Evolutionary conservation across 1,284 basidiomycete species (phyloP), one percentile per base, ranked within the genome.

Genomic region (Meira miltonrushii): DNA sequence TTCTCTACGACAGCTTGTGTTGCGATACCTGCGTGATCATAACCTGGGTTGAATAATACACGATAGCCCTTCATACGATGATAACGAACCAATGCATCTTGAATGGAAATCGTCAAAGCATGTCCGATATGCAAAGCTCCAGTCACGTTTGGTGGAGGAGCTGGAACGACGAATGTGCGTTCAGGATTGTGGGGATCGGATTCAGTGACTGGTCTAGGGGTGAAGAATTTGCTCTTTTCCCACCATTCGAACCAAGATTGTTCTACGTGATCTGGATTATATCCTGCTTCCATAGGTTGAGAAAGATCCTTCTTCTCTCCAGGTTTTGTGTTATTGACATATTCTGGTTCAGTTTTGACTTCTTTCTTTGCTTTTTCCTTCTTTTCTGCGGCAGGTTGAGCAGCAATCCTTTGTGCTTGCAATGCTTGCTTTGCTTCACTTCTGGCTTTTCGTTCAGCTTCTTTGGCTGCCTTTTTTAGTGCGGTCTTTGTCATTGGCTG

Each of bases 241-340:
- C 95, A 98, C 95, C 95, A 98, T 72, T 94, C 91, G 77, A 96
- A 98, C 92, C 95, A 97, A 10, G 92, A 88, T 6, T 92, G 84
- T 79, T 98, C 95, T 65, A 98, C 88, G 55, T 91, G 90, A 67
- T 89, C 87, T 11, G 94, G 95, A 79, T 98, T 94, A 82, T 97
- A 99, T 4, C 89, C 89, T 37, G 84, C 83, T 11, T 88, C 84
- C 88, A 96, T 93, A 6, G 91, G 89, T 65, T 87, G 83, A 2
- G 88, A 86, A 61, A 96, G 83, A 80, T 97, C 74, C 62, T 77
- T 77, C 64, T 75, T 76, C 25, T 75, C 65, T 44, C 75, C 75
- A 2, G 67, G 57, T 23, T 63, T 57, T 43, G 75, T 76, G 47
- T 65, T 67, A 68, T 77, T 74, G 58, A 65, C 60, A 68, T 71